Evolutionary conservation across 495 filamentous ascomycete genomes (phyloP).

Genomic region (Aspergillus panamensis): DNA sequence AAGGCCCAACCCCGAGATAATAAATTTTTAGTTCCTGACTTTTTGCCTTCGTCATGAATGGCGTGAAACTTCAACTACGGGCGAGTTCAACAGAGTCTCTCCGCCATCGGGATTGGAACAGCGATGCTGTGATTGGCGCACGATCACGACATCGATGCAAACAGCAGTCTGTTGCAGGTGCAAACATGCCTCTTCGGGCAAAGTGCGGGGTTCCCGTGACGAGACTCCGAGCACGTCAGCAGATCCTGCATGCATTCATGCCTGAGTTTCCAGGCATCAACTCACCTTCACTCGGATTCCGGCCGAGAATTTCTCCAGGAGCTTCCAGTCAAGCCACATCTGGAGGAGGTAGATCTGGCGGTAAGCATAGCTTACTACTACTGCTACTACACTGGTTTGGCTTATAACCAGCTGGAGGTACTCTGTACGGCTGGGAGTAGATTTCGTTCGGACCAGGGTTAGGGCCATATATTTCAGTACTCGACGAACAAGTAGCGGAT

Average conservation of each 20-base stretch:
- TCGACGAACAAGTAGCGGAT: too few relatives aligned
- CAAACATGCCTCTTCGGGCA: conserved; percentile 35
- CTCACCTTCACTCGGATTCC: conserved; percentile 1
- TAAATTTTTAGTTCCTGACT: conserved; percentile 21
- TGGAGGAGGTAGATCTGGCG: not conserved
- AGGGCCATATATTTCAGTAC: too few relatives aligned
- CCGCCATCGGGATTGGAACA: conserved; percentile 47
- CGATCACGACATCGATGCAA: conserved; percentile 53
- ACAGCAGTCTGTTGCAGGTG: conserved; percentile 18
- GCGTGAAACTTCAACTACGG: conserved; percentile 2
- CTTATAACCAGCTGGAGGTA: not conserved
- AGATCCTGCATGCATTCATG: not conserved
- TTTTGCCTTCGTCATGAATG: conserved; percentile 11
- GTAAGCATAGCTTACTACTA: too few relatives aligned
- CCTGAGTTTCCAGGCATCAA: not conserved
- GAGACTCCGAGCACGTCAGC: conserved; percentile 34
- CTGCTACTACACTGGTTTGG: too few relatives aligned
- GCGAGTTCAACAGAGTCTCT: conserved; percentile 24
- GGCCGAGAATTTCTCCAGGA: not conserved
- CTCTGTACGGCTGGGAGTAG: not conserved
- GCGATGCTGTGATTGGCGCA: conserved; percentile 37
- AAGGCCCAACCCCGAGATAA: conserved; percentile 22
- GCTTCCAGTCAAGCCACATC: not conserved
- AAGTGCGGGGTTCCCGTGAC: conserved; percentile 32
- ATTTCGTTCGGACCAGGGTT: too few relatives aligned